Base-by-base conservation (phyloP, 2,329 filamentous ascomycete genomes). In the Achaetomium macrosporum region DNA sequence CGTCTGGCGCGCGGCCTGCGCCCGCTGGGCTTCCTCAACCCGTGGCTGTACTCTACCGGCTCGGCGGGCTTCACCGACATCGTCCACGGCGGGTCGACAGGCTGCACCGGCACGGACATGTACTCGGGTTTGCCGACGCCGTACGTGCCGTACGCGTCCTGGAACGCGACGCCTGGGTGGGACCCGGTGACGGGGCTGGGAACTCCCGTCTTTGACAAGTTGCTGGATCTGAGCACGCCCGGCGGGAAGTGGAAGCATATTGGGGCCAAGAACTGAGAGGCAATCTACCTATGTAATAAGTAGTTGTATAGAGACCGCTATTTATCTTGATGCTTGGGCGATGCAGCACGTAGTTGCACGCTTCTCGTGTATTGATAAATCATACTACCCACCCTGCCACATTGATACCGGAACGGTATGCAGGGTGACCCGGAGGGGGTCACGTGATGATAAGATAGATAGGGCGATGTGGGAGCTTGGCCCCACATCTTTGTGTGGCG, bases 1-100 rank as follows among this genome's bases (percentile, higher is more conserved):
- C 65, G 71, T 12, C 57, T 71, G 17, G 66, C 64, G 5, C 55
- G 62, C 19, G 66, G 65, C 1, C 63, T 65, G 58, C 42, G 64
- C 1, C 63, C 70, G 1, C 62, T 75, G 11, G 72, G 73, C 0
- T 76, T 74, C 53, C 60, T 75, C 1, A 75, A 75, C 52, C 72
- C 72, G 1, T 66, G 63, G 60, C 55, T 70, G 25, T 71, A 71
- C 17, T 53, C 41, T 12, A 16, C 25, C 8, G 44, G 29, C 2
- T 16, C 16, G 17, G 37, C 15, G 1, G 51, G 35, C 5, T 25
- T 54, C 33, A 15, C 47, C 55, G 44, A 50, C 35, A 3, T 64
- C 58, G 7, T 66, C 62, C 52, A 55, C 29, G 6, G 63, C 58
- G 20, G 19, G 29, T 48, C 45, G 16, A 49, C 13, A 7, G 51